Percentiles rank a stretch among this genome's conserved stretches.
phyloP scores from a whole-genome alignment of 495 filamentous ascomycete species.

The Diplogelasinospora grovesii region DNA sequence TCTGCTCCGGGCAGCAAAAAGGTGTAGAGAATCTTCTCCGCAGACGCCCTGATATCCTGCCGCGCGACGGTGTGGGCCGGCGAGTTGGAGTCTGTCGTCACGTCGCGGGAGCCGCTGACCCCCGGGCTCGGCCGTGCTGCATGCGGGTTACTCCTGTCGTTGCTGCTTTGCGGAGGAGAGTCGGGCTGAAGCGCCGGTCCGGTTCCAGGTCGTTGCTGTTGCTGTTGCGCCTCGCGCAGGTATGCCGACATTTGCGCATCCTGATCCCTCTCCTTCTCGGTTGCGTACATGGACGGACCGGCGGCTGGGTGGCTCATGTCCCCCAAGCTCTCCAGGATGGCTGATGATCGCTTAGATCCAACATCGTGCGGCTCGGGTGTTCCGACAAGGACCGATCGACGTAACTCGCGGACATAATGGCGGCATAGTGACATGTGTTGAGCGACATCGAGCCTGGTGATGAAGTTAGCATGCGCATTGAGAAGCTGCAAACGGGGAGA shows the following conservation, averaged over 20 bases:
- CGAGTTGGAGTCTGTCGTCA: constrained; percentile 61
- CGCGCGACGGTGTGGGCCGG: constrained; percentile 78
- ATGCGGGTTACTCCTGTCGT: no score
- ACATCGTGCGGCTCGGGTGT: constrained; percentile 87
- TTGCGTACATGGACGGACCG: constrained; percentile 37
- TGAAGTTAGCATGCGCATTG: not conserved
- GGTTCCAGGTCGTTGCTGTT: no score
- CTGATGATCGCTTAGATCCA: constrained; percentile 79
- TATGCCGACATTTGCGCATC: constrained; percentile 87
- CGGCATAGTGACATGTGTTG: constrained; percentile 98
- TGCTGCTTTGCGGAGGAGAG: constrained; percentile 66
- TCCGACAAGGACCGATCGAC: constrained; percentile 83
- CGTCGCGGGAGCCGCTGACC: constrained; percentile 43
- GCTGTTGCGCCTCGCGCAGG: constrained; percentile 73
- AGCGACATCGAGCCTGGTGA: constrained; percentile 91
- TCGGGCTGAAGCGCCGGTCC: constrained; percentile 42
- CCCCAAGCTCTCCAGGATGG: constrained; percentile 64
- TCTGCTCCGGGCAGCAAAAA: constrained; percentile 89
- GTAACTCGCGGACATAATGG: constrained; percentile 93
- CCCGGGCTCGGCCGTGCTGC: constrained; percentile 62
- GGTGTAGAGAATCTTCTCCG: constrained; percentile 96
- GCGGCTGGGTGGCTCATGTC: constrained; percentile 56
- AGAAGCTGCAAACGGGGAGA: not conserved
- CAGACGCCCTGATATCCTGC: constrained; percentile 82
- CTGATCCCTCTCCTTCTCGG: constrained; percentile 57